Conservation (phyloP, 2,329 filamentous ascomycete genomes). For the Sclerotinia subarctica region DNA sequence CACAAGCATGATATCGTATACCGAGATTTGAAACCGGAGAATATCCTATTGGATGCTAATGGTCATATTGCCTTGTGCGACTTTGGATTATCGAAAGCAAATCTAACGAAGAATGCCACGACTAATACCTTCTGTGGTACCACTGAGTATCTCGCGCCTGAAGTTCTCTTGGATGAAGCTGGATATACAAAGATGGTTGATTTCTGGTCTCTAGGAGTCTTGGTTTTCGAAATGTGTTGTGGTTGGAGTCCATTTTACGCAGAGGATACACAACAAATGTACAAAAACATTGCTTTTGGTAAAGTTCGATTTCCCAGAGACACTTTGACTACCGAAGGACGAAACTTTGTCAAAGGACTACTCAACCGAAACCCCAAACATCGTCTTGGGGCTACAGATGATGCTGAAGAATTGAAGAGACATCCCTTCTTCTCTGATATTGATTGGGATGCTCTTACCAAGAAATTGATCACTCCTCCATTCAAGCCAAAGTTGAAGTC, state of each 20-base stretch:
- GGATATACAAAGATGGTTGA: slow-evolving; percentile 99
- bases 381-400: slow-evolving; percentile 82
- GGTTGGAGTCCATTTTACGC: slow-evolving; percentile 99
- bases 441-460: slow-evolving; percentile 82
- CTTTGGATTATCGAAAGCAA: slow-evolving; percentile 96
- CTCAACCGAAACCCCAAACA: slow-evolving; percentile 97
- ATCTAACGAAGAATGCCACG: slow-evolving; percentile 93
- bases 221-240: slow-evolving; percentile 99
- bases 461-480: slow-evolving; percentile 90
- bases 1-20: slow-evolving; percentile 98
- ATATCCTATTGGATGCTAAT: slow-evolving; percentile 93
- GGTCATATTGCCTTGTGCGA: slow-evolving; percentile 97
- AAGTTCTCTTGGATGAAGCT: slow-evolving; percentile 91
- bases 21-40: slow-evolving; percentile 94
- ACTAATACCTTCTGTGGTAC: slow-evolving; percentile 99
- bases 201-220: slow-evolving; percentile 95
- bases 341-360: slow-evolving; percentile 96
- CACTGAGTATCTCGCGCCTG: slow-evolving; percentile 93
- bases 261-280: slow-evolving; percentile 99
- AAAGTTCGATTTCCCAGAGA: slow-evolving; percentile 96
- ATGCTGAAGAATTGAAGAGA: slow-evolving; percentile 89
- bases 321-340: slow-evolving; percentile 87
- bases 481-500: slow-evolving; percentile 98
- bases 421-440: slow-evolving; percentile 94
- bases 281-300: slow-evolving; percentile 99